Evolutionary conservation across 306 rosid species (phyloP).

Genomic region (Glycine tomentella): DNA sequence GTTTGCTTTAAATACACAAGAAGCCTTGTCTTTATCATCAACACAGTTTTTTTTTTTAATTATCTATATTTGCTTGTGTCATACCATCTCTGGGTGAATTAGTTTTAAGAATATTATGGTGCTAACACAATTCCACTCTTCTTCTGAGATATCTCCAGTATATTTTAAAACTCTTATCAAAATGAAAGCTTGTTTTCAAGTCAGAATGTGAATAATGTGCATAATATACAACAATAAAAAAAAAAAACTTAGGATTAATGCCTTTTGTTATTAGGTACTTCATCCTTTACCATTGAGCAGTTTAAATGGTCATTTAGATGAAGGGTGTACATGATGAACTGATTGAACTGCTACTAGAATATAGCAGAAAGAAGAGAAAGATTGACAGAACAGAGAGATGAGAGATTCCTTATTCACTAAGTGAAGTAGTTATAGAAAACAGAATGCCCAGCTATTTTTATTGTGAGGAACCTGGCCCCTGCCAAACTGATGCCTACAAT

Average conservation of each 20-base stretch:
- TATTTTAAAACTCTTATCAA: not conserved
- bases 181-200: not conserved
- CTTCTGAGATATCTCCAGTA: not conserved
- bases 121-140: not conserved
- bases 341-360: not conserved
- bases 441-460: not conserved
- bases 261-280: conserved; percentile 4
- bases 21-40: conserved; percentile 9
- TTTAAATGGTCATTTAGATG: not conserved
- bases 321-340: not conserved
- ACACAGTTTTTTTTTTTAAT: not conserved
- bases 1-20: conserved; percentile 2
- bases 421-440: not conserved
- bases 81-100: not conserved
- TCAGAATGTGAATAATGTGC: not conserved
- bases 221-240: not conserved
- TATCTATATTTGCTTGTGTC: conserved; percentile 1
- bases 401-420: not conserved
- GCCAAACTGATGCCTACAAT: not conserved
- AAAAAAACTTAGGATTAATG: conserved; percentile 3
- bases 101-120: not conserved
- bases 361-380: not conserved
- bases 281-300: not conserved
- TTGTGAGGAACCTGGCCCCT: not conserved
- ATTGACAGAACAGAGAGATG: not conserved